Conservation (phyloP, 116 monocot genomes). For the Papilionanthe hybrid region DNA sequence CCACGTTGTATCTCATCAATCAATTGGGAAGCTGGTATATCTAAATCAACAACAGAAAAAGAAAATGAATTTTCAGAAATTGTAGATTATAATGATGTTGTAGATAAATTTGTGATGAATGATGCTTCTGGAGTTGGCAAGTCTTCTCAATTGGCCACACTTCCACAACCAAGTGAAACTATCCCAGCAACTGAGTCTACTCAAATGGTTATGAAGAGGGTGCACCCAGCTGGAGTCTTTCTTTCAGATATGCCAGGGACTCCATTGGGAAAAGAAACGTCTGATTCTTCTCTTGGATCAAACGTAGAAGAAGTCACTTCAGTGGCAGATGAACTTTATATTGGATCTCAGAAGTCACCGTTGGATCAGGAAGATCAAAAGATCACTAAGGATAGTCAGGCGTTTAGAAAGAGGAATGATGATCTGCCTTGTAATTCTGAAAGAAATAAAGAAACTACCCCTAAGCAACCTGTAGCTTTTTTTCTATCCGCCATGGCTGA, state of each 20-base stretch:
- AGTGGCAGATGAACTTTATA: neutral
- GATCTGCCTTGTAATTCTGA: conserved; percentile 17
- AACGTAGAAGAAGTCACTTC: conserved; percentile 11
- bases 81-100: conserved; percentile 12
- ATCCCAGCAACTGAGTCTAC: conserved; percentile 3
- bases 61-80: conserved; percentile 22
- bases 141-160: conserved; percentile 2
- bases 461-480: conserved; percentile 59
- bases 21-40: conserved; percentile 67
- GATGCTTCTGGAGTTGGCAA: conserved; percentile 6
- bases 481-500: conserved; percentile 69
- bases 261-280: conserved; percentile 14
- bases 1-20: conserved; percentile 49
- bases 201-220: conserved; percentile 5
- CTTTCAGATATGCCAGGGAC: conserved; percentile 8
- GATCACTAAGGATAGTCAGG: conserved; percentile 16
- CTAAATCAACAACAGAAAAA: conserved; percentile 14
- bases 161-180: neutral
- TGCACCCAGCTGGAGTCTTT: conserved; percentile 5
- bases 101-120: conserved; percentile 2
- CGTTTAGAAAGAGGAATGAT: conserved; percentile 26
- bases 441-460: conserved; percentile 28
- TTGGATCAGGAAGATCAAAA: conserved; percentile 35
- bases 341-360: conserved; percentile 16
- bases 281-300: conserved; percentile 13